phyloP scores from a whole-genome alignment of 805 yeast genomes.

The Candida cerambycidarum region DNA sequence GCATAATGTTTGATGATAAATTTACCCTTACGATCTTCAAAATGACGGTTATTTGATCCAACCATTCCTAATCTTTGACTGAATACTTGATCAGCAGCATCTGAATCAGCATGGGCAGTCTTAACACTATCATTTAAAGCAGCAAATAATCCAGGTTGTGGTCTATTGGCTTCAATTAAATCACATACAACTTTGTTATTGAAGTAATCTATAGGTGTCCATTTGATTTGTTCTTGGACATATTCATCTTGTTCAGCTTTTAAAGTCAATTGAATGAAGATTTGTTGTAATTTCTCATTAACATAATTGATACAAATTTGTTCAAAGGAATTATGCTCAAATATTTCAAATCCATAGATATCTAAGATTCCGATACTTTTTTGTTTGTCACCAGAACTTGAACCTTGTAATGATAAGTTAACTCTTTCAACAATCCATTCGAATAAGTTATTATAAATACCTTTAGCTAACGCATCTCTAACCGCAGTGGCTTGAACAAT shows the following conservation, averaged over 20 bases:
- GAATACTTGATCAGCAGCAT: conserved; percentile 95
- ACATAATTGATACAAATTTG: conserved; percentile 95
- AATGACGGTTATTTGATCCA: conserved; percentile 73
- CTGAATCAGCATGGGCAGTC: conserved; percentile 96
- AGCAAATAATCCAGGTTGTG: conserved; percentile 91
- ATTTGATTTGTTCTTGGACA: conserved; percentile 88
- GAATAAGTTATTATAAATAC: conserved; percentile 85
- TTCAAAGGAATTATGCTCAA: conserved; percentile 92
- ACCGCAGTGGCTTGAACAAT: conserved; percentile 92
- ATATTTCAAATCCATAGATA: conserved; percentile 95
- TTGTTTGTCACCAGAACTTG: conserved; percentile 26
- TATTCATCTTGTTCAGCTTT: conserved; percentile 98
- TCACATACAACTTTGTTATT: conserved; percentile 97
- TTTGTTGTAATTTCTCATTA: conserved; percentile 93
- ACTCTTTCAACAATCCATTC: conserved; percentile 97
- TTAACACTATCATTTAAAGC: conserved; percentile 96
- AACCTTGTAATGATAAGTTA: conserved; percentile 65
- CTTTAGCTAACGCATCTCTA: conserved; percentile 93
- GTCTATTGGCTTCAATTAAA: conserved; percentile 87
- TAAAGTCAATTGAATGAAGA: conserved; percentile 90
- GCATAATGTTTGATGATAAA: conserved; percentile 95
- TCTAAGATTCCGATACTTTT: conserved; percentile 91
- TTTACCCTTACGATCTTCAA: conserved; percentile 83
- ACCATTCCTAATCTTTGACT: conserved; percentile 88
- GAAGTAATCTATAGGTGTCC: conserved; percentile 97